These are phyloP conservation scores for Talaromyces sp. DNA, from an alignment of 2,329 filamentous ascomycete genomes.

Conservation along the genomic window DNA sequence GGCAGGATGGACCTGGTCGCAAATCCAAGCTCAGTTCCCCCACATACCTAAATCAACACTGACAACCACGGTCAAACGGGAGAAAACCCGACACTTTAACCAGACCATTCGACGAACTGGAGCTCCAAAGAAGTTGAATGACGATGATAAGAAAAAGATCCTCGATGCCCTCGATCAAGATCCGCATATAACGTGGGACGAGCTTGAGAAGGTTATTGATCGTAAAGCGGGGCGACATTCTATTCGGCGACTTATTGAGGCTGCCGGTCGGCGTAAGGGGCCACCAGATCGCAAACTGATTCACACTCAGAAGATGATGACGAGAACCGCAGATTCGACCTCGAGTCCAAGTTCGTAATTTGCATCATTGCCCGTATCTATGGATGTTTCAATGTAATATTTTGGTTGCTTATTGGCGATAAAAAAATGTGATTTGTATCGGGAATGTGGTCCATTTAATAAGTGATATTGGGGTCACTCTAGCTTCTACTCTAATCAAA, in stretches of 20 bases:
- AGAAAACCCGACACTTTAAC: not conserved
- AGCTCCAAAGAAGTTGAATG: slow-evolving; percentile 3
- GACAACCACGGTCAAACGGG: not conserved
- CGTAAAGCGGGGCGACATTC: not conserved
- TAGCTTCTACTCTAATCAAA: too few relatives aligned
- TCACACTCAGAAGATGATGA: too few relatives aligned
- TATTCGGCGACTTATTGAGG: slow-evolving; percentile 17
- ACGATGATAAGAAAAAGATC: slow-evolving; percentile 6
- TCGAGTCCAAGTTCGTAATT: too few relatives aligned
- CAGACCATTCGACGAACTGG: not conserved
- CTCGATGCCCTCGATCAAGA: slow-evolving; percentile 7
- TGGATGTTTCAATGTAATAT: too few relatives aligned
- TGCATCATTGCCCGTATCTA: too few relatives aligned
- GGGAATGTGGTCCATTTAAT: too few relatives aligned
- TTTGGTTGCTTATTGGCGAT: too few relatives aligned
- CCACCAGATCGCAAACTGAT: too few relatives aligned
- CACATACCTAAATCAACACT: not conserved
- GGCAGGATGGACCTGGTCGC: not conserved
- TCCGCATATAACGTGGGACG: slow-evolving; percentile 7
- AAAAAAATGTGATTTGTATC: too few relatives aligned
- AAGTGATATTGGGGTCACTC: too few relatives aligned
- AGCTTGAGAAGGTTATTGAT: not conserved
- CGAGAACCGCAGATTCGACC: too few relatives aligned
- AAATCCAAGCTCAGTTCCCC: not conserved
- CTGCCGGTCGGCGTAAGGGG: too few relatives aligned